These are phyloP conservation scores for Bipolaris gigantea DNA, from an alignment of 2,329 filamentous ascomycete species.

Conservation along the genomic window DNA sequence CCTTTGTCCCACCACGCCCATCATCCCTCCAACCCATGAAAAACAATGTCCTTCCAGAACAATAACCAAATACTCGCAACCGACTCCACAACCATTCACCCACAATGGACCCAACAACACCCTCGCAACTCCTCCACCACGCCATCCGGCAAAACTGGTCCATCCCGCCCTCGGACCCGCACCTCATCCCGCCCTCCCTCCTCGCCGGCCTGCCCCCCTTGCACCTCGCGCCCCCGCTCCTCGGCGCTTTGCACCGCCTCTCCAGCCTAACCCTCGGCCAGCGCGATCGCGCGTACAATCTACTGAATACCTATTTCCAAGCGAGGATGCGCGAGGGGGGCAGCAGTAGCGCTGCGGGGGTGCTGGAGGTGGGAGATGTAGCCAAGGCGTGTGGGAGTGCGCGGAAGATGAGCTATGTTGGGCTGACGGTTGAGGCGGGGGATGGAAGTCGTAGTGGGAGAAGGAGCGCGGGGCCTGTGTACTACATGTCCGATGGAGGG, in stretches of 20 bases:
- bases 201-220: neutral
- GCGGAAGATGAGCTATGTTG: constrained; percentile 9
- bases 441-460: too few relatives aligned
- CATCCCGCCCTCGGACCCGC: neutral
- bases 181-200: neutral
- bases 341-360: neutral
- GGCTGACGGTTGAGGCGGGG: neutral
- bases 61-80: too few relatives aligned
- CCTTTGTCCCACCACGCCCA: too few relatives aligned
- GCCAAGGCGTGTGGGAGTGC: constrained; percentile 17
- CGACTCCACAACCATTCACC: too few relatives aligned
- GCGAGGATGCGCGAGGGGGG: constrained; percentile 9
- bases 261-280: constrained; percentile 13
- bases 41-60: too few relatives aligned
- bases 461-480: too few relatives aligned
- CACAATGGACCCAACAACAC: neutral
- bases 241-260: constrained; percentile 8
- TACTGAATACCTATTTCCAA: constrained; percentile 17
- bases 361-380: constrained; percentile 13
- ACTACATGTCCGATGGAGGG: too few relatives aligned
- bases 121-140: neutral
- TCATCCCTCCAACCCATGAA: too few relatives aligned
- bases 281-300: constrained; percentile 14
- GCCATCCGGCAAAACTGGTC: constrained; percentile 10
- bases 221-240: neutral